Evolutionary conservation across 1,139 yeast genomes (phyloP).

Genomic region (Lodderomyces theae): DNA sequence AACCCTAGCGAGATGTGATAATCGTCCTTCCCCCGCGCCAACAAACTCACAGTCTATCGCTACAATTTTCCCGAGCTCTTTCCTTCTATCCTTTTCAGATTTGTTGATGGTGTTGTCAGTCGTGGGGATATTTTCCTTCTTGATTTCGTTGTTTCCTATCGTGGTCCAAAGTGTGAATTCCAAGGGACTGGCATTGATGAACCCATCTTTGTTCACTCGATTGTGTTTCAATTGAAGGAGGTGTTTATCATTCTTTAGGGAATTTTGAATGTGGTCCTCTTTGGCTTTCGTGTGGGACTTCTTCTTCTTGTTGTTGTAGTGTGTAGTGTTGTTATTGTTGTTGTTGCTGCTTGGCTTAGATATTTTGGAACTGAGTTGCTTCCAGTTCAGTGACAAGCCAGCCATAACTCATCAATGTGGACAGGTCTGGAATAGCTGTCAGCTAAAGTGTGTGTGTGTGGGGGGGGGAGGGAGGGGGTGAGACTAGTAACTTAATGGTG

Average conservation of each 20-base stretch:
- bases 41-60: conserved; percentile 96
- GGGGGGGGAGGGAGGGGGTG: no score
- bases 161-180: conserved; percentile 31
- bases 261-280: conserved; percentile 3
- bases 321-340: no score
- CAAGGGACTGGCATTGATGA: conserved; percentile 16
- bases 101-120: conserved; percentile 12
- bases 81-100: conserved; percentile 22
- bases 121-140: conserved; percentile 19
- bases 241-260: conserved; percentile 3
- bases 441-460: no score
- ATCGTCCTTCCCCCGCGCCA: conserved; percentile 70
- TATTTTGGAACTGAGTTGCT: conserved; percentile 27
- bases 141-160: conserved; percentile 15
- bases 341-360: conserved; percentile 12
- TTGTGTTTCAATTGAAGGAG: neutral
- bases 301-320: neutral
- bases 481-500: no score
- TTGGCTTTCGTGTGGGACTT: conserved; percentile 6
- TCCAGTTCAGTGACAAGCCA: conserved; percentile 37
- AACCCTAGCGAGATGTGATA: conserved; percentile 79
- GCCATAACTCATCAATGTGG: conserved; percentile 19
- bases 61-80: conserved; percentile 63
- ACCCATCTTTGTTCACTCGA: neutral
- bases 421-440: no score